A percentile compares a stretch with the other conserved stretches of the same genome.
phyloP scores from a whole-genome alignment of 495 filamentous ascomycete species.

The Penicillium arizonense region DNA sequence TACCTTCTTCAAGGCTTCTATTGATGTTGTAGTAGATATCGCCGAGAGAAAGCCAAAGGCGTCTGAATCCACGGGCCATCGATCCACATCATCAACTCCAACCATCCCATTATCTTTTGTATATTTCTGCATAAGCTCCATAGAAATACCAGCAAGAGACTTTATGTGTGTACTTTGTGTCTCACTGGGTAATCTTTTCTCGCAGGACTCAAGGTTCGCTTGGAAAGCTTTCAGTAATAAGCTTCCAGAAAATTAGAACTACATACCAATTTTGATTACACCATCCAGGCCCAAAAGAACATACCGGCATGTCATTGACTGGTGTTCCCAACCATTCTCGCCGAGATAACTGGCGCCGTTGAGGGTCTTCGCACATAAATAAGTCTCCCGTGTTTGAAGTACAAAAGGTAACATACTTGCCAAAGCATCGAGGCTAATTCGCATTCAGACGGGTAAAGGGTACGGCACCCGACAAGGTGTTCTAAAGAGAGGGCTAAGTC shows the following conservation, averaged over 20 bases:
- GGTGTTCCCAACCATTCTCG: background rate
- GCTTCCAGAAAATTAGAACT: too few relatives aligned
- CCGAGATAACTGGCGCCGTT: conserved; percentile 2
- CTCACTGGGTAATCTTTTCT: background rate
- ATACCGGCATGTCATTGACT: background rate
- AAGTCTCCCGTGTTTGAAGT: background rate
- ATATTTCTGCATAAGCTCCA: conserved; percentile 40
- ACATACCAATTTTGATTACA: conserved; percentile 10
- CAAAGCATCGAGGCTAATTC: conserved; percentile 12
- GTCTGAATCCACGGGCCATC: conserved; percentile 27
- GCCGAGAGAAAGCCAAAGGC: conserved; percentile 24
- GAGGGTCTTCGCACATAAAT: background rate
- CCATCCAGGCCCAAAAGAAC: conserved; percentile 13
- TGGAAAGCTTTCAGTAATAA: background rate
- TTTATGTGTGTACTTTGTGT: conserved; percentile 12
- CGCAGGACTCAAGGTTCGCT: conserved; percentile 7
- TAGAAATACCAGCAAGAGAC: conserved; percentile 21
- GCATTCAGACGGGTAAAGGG: conserved; percentile 7
- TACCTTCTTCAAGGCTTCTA: conserved; percentile 19
- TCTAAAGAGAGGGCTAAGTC: conserved; percentile 10
- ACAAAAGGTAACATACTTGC: conserved; percentile 5
- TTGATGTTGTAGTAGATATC: conserved; percentile 17
- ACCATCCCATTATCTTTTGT: conserved; percentile 31
- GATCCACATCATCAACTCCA: conserved; percentile 31
- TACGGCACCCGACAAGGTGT: conserved; percentile 4